phyloP scores from a whole-genome alignment of 139 green algal genomes.

The Picochlorum sp. region DNA sequence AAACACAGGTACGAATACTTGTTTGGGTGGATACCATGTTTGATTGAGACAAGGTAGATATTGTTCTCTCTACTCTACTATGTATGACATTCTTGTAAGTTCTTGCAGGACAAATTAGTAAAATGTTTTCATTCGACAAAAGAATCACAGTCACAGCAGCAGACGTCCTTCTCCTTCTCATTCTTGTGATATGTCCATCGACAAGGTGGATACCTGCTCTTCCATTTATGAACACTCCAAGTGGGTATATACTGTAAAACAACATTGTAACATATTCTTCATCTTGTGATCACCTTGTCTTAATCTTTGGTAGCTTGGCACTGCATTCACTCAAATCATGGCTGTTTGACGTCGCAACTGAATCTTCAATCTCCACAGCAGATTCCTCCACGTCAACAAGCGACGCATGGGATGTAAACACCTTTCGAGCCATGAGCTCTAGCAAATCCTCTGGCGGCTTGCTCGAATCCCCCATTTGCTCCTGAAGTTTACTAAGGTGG shows the following conservation, averaged over 20 bases:
- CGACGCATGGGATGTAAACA: conserved; percentile 11
- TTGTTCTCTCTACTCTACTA: conserved; percentile 3
- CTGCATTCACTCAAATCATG: conserved; percentile 4
- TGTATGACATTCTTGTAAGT: too few species aligned
- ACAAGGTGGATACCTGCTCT: too few species aligned
- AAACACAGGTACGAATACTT: too few species aligned
- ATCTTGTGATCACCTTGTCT: neutral
- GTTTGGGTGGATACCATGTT: too few species aligned
- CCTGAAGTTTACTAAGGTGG: conserved; percentile 10
- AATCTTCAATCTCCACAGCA: neutral
- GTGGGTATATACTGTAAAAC: neutral
- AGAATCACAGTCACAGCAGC: neutral
- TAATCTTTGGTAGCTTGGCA: conserved; percentile 5
- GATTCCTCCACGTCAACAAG: neutral
- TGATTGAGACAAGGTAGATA: neutral
- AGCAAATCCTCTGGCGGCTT: conserved; percentile 20
- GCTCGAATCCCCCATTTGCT: conserved; percentile 17
- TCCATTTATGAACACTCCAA: too few species aligned
- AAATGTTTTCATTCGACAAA: too few species aligned
- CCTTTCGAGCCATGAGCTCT: conserved; percentile 18
- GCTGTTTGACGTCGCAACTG: neutral
- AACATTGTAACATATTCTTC: too few species aligned
- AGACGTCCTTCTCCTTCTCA: neutral
- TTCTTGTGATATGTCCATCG: neutral
- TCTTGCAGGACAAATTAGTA: too few species aligned